A percentile compares a stretch with the other conserved stretches of the same genome.
phyloP scores from a whole-genome alignment of 2,329 filamentous ascomycete species.

The Neocucurbitaria cava region DNA sequence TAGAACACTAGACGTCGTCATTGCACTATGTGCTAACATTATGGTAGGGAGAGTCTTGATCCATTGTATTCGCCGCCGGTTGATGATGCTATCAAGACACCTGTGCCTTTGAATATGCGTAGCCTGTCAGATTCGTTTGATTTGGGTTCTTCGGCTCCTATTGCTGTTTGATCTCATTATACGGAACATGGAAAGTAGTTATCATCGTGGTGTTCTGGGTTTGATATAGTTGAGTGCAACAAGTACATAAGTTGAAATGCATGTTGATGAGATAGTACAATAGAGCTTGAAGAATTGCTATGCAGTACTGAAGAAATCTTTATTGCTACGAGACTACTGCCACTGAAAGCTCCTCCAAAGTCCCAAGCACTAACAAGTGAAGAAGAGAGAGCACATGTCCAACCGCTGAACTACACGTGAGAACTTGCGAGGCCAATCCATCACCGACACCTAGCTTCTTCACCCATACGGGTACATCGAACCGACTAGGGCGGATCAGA shows the following conservation, averaged over 20 bases:
- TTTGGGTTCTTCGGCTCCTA: constrained; percentile 13
- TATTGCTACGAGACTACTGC: too few species aligned
- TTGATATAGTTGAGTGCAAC: background rate
- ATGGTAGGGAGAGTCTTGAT: constrained; percentile 35
- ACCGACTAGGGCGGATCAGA: too few species aligned
- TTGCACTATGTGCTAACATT: constrained; percentile 16
- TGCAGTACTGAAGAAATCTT: too few species aligned
- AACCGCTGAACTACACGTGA: too few species aligned
- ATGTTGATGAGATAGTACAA: background rate
- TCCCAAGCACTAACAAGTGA: too few species aligned
- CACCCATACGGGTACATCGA: too few species aligned
- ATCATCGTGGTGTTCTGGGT: background rate
- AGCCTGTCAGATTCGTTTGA: constrained; percentile 31
- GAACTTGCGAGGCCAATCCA: too few species aligned
- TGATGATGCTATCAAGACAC: constrained; percentile 24
- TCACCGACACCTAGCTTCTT: too few species aligned
- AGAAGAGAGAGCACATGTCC: too few species aligned
- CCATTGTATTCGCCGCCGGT: constrained; percentile 33
- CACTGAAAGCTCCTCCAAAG: too few species aligned
- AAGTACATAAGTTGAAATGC: background rate
- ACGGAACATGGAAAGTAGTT: background rate
- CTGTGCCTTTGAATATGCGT: constrained; percentile 27
- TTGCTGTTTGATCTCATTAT: constrained; percentile 12
- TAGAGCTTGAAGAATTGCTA: too few species aligned
- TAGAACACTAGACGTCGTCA: background rate